Evolutionary conservation across 2,329 filamentous ascomycete genomes (phyloP), one percentile per base, ranked within the genome.

Genomic region (Neofusicoccum parvum): DNA sequence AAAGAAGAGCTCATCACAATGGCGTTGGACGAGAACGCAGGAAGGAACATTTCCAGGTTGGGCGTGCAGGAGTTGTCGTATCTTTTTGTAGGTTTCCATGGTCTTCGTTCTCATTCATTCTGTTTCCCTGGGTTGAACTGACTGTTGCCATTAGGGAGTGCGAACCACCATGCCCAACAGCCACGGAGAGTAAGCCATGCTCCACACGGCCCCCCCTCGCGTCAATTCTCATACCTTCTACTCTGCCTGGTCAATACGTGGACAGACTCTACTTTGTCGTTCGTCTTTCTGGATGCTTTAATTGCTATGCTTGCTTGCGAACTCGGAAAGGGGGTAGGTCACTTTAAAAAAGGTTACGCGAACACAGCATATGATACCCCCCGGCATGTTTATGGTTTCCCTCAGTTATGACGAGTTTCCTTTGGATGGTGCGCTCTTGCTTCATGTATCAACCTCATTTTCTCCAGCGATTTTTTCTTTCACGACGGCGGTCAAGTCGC

Each of bases 1-100:
- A 97, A 97, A 81, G 86, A 90, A 23, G 83, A 86, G 49, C 81
- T 96, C 43, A 92, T 97, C 43, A 88, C 92, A 67, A 85, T 87
- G 10, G 94, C 93, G 1, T 83, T 97, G 23, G 91, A 95, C 71
- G 92, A 96, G 77, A 85, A 86, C 32, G 90, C 88, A 45, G 85
- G 85, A 39, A 86, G 86, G 72, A 86, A 83, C 66, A 82, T 96
- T 60, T 87, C 87, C 7, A 83, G 91, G 46, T 82, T 97, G 12
- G 86, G 84, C 63, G 80, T 84, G 1, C 81, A 81, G 39, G 91
- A 96, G 71, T 82, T 96, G 51, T 86, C 84, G 46, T 93, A 86
- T 71, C 81, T 96, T 66, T 92, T 94, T 73, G 86, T 65, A 60
- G 49, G 56, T 48, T 37, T 3, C 15, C 14, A 32, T 11, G 3